Conservation (phyloP, 495 filamentous ascomycete genomes). For the Hypoxylon lenormandii region DNA sequence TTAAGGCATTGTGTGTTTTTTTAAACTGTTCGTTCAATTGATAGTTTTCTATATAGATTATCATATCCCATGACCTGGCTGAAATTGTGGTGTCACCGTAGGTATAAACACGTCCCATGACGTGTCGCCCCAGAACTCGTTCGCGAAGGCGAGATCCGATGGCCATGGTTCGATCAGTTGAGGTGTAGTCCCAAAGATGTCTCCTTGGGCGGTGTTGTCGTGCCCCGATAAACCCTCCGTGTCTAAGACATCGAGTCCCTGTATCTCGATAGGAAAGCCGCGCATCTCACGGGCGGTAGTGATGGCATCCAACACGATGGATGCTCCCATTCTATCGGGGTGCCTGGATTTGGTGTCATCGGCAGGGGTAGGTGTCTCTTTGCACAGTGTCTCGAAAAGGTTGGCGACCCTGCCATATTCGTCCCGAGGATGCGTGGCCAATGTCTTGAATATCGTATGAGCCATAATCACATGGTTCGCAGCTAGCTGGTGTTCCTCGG, state of each 20-base stretch:
- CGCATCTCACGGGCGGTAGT: conserved; percentile 30
- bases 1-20: background rate
- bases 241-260: conserved; percentile 13
- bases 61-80: conserved; percentile 23
- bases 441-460: conserved; percentile 43
- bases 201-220: conserved; percentile 3
- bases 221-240: conserved; percentile 10
- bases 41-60: conserved; percentile 4
- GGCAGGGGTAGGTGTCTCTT: conserved; percentile 28
- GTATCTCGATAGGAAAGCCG: conserved; percentile 24
- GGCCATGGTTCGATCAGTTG: conserved; percentile 36
- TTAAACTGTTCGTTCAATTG: conserved; percentile 1
- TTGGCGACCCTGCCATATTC: conserved; percentile 39
- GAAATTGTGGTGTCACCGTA: conserved; percentile 16
- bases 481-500: conserved; percentile 49
- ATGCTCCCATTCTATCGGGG: conserved; percentile 39
- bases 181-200: conserved; percentile 10
- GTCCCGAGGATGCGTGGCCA: conserved; percentile 26
- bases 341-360: conserved; percentile 13
- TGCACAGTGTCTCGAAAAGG: conserved; percentile 46
- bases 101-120: conserved; percentile 40
- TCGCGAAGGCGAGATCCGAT: conserved; percentile 39
- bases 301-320: conserved; percentile 42
- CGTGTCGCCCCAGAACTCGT: conserved; percentile 43
- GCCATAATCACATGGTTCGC: conserved; percentile 49